A percentile compares a stretch with the other conserved stretches of the same genome.
Conservation (phyloP, 306 rosid genomes). For the Inga laurina region DNA sequence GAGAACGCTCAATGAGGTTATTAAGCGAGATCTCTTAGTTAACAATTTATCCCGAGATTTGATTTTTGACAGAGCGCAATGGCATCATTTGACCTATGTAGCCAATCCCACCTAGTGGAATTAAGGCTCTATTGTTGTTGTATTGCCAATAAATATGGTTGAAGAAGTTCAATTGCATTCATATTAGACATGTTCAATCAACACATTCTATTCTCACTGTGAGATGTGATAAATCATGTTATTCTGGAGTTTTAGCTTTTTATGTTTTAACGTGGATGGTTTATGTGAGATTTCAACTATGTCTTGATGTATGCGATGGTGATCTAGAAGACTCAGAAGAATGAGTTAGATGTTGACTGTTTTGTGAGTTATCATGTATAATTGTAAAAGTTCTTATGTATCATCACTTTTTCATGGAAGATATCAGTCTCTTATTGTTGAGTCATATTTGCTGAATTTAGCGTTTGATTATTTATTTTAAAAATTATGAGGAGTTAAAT, state of each 20-base stretch:
- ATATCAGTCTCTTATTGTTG: not conserved
- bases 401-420: slow-evolving; percentile 27
- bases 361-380: slow-evolving; percentile 6
- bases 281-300: slow-evolving; percentile 12
- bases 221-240: slow-evolving; percentile 2
- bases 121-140: too few species aligned
- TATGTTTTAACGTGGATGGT: slow-evolving; percentile 1
- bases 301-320: slow-evolving; percentile 15
- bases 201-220: slow-evolving; percentile 10
- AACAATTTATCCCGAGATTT: too few species aligned
- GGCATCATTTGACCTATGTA: too few species aligned
- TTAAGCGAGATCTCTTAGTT: too few species aligned
- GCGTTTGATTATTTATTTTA: slow-evolving; percentile 2
- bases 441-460: slow-evolving; percentile 6
- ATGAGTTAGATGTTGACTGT: slow-evolving; percentile 12
- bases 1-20: too few species aligned
- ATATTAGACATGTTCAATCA: slow-evolving; percentile 22
- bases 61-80: too few species aligned
- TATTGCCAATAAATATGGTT: slow-evolving; percentile 11
- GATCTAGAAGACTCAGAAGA: slow-evolving; percentile 14
- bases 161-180: slow-evolving; percentile 12
- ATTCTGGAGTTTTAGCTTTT: slow-evolving; percentile 10
- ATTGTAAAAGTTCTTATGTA: not conserved
- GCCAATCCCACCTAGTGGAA: too few species aligned
- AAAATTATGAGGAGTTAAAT: slow-evolving; percentile 16